These are phyloP conservation scores for Chionographis japonica DNA, from an alignment of 106 monocot genomes.

Conservation along the genomic window DNA sequence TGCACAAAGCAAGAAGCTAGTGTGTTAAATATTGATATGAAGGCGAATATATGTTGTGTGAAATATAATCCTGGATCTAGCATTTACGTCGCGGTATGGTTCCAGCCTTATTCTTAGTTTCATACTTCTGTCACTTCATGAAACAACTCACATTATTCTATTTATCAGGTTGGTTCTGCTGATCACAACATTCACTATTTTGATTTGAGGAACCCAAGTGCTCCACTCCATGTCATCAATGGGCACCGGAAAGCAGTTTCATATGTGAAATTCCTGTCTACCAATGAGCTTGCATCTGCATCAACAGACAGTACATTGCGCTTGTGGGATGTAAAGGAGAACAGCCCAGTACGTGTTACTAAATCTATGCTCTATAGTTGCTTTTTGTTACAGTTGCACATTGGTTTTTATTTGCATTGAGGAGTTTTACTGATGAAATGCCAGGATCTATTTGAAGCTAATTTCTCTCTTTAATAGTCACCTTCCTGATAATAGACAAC, in stretches of 20 bases:
- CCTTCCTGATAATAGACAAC: no score
- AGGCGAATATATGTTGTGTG: conserved; percentile 97
- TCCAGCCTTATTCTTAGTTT: conserved; percentile 1
- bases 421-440: no score
- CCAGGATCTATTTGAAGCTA: no score
- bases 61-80: conserved; percentile 99
- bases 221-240: conserved; percentile 69
- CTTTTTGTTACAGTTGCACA: no score
- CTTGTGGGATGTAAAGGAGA: conserved; percentile 92
- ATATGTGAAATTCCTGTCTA: conserved; percentile 93
- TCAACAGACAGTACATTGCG: conserved; percentile 93
- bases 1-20: conserved; percentile 95
- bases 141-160: neutral
- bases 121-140: neutral
- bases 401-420: no score
- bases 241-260: conserved; percentile 95
- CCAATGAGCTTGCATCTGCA: conserved; percentile 88
- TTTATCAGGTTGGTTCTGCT: conserved; percentile 84
- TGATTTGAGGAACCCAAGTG: conserved; percentile 88
- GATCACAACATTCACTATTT: conserved; percentile 97
- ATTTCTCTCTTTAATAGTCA: no score
- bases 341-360: conserved; percentile 45
- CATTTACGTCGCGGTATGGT: conserved; percentile 70
- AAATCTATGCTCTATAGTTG: neutral
- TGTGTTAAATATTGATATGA: conserved; percentile 92